Conservation (phyloP, 176 grass and related monocot genomes). For the Cenchrus americanus region DNA sequence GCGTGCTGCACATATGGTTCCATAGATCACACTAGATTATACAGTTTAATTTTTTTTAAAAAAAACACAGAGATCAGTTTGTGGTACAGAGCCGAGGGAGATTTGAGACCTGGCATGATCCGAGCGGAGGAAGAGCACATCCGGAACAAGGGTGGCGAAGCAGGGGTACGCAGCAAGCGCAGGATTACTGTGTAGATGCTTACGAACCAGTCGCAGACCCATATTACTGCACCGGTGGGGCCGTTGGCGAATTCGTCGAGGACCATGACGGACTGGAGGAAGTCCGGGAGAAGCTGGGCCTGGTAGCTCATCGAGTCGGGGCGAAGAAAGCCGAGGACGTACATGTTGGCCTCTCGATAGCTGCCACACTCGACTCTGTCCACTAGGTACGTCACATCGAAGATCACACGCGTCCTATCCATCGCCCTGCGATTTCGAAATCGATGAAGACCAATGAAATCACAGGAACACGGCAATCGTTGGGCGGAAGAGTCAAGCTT, state of each 20-base stretch:
- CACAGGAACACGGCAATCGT: background rate
- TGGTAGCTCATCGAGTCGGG: background rate
- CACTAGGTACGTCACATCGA: background rate
- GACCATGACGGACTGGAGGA: background rate
- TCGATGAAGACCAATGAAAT: background rate
- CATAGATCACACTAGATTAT: too few relatives aligned
- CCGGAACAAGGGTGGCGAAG: background rate
- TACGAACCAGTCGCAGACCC: background rate
- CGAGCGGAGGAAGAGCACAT: background rate
- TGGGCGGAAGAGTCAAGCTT: background rate
- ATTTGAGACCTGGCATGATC: background rate
- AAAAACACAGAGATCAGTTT: too few relatives aligned
- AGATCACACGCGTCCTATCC: background rate
- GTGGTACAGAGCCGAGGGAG: too few relatives aligned
- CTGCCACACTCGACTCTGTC: background rate
- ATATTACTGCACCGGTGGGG: rapidly evolving
- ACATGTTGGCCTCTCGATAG: background rate
- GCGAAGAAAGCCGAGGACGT: background rate
- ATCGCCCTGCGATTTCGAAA: slow-evolving; percentile 1
- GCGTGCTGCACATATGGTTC: background rate
- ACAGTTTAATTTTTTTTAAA: too few relatives aligned
- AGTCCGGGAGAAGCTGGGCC: background rate
- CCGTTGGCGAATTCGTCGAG: background rate
- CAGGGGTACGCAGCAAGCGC: background rate
- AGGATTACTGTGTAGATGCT: background rate